phyloP scores from a whole-genome alignment of 331 rosid genomes.

The Spiraea crenata region DNA sequence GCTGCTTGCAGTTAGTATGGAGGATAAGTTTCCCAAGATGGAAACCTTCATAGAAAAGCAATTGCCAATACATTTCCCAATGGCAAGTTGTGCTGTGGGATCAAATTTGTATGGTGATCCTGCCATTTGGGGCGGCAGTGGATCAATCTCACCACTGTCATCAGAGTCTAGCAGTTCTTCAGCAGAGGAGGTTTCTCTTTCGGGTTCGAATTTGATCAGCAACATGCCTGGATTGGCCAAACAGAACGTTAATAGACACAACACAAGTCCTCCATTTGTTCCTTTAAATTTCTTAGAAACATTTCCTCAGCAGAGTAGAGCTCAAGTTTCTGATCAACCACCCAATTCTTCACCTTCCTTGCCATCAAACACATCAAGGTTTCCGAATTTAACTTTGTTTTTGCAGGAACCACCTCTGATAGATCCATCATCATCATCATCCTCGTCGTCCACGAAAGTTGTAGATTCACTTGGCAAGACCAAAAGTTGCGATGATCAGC shows the following conservation, averaged over 20 bases:
- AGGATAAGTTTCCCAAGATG: conserved; percentile 55
- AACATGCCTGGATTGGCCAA: conserved; percentile 28
- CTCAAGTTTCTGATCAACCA: conserved; percentile 19
- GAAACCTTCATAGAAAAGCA: conserved; percentile 53
- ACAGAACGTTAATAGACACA: not conserved
- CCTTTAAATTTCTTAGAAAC: conserved; percentile 69
- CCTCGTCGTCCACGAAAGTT: not conserved
- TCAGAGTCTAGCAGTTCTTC: conserved; percentile 40
- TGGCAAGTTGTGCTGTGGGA: conserved; percentile 28
- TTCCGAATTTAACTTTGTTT: conserved; percentile 66
- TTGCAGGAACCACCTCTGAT: conserved; percentile 50
- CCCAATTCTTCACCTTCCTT: conserved; percentile 38
- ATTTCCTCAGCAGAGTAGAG: conserved; percentile 41
- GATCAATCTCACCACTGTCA: conserved; percentile 34
- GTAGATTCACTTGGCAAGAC: conserved; percentile 5
- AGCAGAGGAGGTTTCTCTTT: conserved; percentile 36
- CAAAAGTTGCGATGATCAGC: conserved; percentile 16
- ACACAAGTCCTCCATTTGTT: conserved; percentile 14
- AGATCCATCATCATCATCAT: conserved; percentile 31
- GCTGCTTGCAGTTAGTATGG: conserved; percentile 36
- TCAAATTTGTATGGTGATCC: conserved; percentile 50
- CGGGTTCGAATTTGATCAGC: conserved; percentile 24
- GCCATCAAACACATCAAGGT: conserved; percentile 28
- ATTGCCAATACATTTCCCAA: conserved; percentile 46
- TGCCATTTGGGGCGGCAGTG: conserved; percentile 29